Conservation (phyloP, 1,139 yeast species). For the Protomyces pachydermus region DNA sequence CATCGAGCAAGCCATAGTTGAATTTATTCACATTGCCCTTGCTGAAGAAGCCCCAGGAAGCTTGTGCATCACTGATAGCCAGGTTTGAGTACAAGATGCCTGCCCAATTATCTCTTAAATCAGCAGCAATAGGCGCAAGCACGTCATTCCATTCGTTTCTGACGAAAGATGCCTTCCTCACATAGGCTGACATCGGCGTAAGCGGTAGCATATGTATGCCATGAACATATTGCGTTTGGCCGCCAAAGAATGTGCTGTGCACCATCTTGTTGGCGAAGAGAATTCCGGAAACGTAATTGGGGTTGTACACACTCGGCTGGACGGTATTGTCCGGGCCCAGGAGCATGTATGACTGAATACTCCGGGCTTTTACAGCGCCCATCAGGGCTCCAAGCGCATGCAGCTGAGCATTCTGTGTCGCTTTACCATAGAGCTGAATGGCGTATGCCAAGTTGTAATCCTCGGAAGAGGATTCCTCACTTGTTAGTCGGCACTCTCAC, state of each 20-base stretch:
- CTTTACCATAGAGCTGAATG: slow-evolving; percentile 73
- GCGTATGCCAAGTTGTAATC: slow-evolving; percentile 64
- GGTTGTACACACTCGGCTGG: slow-evolving; percentile 53
- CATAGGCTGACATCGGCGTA: slow-evolving; percentile 76
- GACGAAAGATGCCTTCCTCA: slow-evolving; percentile 66
- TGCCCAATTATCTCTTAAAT: slow-evolving; percentile 74
- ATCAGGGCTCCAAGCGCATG: slow-evolving; percentile 68
- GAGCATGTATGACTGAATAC: slow-evolving; percentile 59
- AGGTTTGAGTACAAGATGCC: slow-evolving; percentile 61
- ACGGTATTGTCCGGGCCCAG: slow-evolving; percentile 54
- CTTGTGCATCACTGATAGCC: slow-evolving; percentile 65
- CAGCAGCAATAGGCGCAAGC: slow-evolving; percentile 34
- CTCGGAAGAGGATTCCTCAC: slow-evolving; percentile 75
- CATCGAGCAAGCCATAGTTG: slow-evolving; percentile 38
- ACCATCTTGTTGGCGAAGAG: slow-evolving; percentile 50
- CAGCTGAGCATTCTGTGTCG: slow-evolving; percentile 63
- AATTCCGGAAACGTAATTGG: slow-evolving; percentile 70
- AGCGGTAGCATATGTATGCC: slow-evolving; percentile 94
- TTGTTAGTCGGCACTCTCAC: slow-evolving; percentile 39
- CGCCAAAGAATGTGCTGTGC: slow-evolving; percentile 86
- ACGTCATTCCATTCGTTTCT: slow-evolving; percentile 65
- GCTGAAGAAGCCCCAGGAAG: slow-evolving; percentile 62
- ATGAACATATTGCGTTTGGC: slow-evolving; percentile 71
- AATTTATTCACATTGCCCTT: slow-evolving; percentile 47
- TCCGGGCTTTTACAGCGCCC: slow-evolving; percentile 58